Evolutionary conservation across 192 early-diverging fungal species (phyloP), one percentile per base, ranked within the genome.

Genomic region (Coemansia guatemalensis): DNA sequence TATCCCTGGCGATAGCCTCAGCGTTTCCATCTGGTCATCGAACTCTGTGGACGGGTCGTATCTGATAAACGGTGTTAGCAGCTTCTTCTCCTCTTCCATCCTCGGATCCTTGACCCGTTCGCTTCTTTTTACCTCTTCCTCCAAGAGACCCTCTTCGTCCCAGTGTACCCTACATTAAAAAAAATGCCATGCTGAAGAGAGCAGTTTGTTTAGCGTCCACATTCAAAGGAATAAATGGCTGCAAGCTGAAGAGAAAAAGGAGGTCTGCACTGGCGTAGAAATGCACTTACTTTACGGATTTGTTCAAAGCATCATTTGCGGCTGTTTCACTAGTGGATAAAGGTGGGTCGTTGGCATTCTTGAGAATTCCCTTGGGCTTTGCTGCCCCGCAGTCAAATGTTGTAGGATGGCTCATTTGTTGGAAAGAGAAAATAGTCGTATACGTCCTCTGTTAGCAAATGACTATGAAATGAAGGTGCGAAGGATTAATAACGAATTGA

Each of bases 71-170:
- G 97, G 97, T 1, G 97, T 99, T 77, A 92, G 94, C 23, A 95
- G 96, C 69, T 99, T 96, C 33, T 39, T 39, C 35, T 88, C 86
- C 6, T 98, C 93, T 79, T 98, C 97, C 97, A 99, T 99, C 30
- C 90, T 96, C 20, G 90, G 82, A 56, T 88, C 87, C 75, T 95
- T 95, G 1, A 39, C 35, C 11, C 11, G 6, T 1, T 12, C 35
- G 11, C 35, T 39, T 11, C 35, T 39, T 68, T 93, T 87, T 5
- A 90, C 86, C 71, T 99, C 96, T 1, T 93, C 95, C 5, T 93
- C 74, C 65, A 85, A 82, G 41, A 99, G 60, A 74, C 93, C 96
- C 67, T 95, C 93, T 82, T 99, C 95, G 71, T 97, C 94, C 93
- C 95, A 97, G 61, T 86, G 88, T 68, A 96, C 80, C 50, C 94